These are phyloP conservation scores for Leptoxyphium fumago DNA, from an alignment of 2,329 filamentous ascomycete species.

Conservation along the genomic window DNA sequence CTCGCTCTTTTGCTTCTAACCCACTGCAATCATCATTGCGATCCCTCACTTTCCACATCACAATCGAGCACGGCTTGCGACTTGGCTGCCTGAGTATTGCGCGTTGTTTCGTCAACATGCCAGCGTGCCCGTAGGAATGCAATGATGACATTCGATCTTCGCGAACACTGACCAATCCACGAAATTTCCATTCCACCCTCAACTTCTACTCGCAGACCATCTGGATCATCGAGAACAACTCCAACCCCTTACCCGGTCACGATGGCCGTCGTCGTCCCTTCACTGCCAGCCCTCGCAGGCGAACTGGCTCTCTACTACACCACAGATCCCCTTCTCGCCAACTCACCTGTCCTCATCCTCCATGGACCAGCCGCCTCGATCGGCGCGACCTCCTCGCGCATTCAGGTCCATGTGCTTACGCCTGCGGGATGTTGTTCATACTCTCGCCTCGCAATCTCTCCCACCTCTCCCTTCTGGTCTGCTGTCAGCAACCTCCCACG, in stretches of 20 bases:
- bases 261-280: slow-evolving; percentile 74
- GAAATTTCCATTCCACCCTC: neutral
- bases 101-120: neutral
- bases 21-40: too few species aligned
- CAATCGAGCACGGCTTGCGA: neutral
- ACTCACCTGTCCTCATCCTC: slow-evolving; percentile 76
- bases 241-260: slow-evolving; percentile 16
- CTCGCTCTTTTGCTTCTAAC: neutral
- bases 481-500: slow-evolving; percentile 82
- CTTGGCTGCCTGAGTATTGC: neutral
- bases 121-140: neutral
- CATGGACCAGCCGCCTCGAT: slow-evolving; percentile 64
- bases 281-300: slow-evolving; percentile 60
- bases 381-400: slow-evolving; percentile 81
- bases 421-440: slow-evolving; percentile 82
- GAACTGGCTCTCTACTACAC: slow-evolving; percentile 82
- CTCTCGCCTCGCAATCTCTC: slow-evolving; percentile 80
- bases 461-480: slow-evolving; percentile 78
- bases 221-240: neutral
- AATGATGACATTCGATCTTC: neutral
- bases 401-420: slow-evolving; percentile 85
- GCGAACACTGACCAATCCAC: neutral
- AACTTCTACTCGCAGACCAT: neutral
- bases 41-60: too few species aligned
- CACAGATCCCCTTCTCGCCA: slow-evolving; percentile 66